Evolutionary conservation across 1,139 yeast genomes (phyloP), one percentile per base, ranked within the genome.

Genomic region (Starmera stellimalicola): DNA sequence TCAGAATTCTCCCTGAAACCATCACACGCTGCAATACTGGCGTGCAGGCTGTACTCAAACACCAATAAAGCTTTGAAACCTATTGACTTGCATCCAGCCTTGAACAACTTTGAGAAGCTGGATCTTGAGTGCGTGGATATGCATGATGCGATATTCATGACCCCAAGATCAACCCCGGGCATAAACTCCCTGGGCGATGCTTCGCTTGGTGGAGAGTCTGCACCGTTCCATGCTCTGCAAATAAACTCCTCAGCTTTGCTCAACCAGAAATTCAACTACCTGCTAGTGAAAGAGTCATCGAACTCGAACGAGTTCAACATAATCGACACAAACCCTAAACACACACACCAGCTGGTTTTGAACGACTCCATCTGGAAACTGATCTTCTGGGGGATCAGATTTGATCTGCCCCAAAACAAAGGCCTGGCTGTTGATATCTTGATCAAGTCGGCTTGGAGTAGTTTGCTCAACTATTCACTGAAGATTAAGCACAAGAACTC

Each of bases 381-480:
- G 5, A 29, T 49, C 11, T 41, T 47, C 11, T n/a, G 12, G 8
- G 57, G 63, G 2, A 43, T 47, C 5, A 38, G 43, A 2, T 35
- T 56, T 8, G 27, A 34, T 0, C 40, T 77, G 2, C 71, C 77
- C 0, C 50, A 62, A 1, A 54, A 60, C 28, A 51, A 70, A n/a
- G 68, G 77, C 6, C 50, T 73, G 7, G 53, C 66, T 18, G 60
- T 65, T 2, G 72, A 68, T 38, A 52, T 80, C 17, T 58, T 67
- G 6, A 57, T 77, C 18, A 68, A 72, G 2, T 68, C 73, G 3
- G 71, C 77, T 0, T 71, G 78, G 73, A 73, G 77, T 36, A 76
- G 85, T 48, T 49, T 81, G 8, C 51, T 78, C 18, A 74, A 80
- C 0, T 79, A 74, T 47, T 63, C 57, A 17, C 48, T 77, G n/a